Evolutionary conservation across 129 eudicot species (phyloP).

Genomic region (Heracleum sosnowskyi): DNA sequence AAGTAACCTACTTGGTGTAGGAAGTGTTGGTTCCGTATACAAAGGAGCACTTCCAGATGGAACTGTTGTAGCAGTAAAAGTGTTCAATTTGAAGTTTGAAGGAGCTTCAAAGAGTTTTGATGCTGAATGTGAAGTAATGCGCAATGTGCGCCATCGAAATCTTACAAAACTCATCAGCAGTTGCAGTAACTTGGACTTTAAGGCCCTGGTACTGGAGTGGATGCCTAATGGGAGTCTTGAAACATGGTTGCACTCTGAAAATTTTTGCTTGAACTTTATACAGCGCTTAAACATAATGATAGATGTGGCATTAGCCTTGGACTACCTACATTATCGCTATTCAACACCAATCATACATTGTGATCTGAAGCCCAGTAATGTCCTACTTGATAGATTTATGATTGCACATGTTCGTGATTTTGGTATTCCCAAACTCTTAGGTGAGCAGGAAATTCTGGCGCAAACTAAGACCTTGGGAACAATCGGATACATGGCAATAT

Average conservation of each 20-base stretch:
- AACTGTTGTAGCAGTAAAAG: conserved; percentile 14
- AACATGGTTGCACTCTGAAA: conserved; percentile 15
- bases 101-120: conserved; percentile 22
- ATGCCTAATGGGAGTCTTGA: conserved; percentile 25
- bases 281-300: conserved; percentile 16
- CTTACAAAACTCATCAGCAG: conserved; percentile 17
- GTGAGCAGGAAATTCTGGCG: not conserved
- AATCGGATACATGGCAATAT: conserved; percentile 15
- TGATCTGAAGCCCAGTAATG: conserved; percentile 24
- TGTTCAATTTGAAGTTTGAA: conserved; percentile 18
- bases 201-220: conserved; percentile 20
- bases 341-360: conserved; percentile 10
- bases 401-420: conserved; percentile 21
- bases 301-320: conserved; percentile 18
- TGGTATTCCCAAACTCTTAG: conserved; percentile 18
- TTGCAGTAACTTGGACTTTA: conserved; percentile 17
- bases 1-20: too few species aligned
- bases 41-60: conserved; percentile 13
- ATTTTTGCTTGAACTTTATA: not conserved
- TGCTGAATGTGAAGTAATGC: conserved; percentile 18
- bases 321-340: conserved; percentile 18
- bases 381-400: conserved; percentile 16
- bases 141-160: conserved; percentile 20
- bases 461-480: conserved; percentile 23
- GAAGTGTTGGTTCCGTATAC: too few species aligned